These are phyloP conservation scores for Hyphopichia wangnamkhiaoensis DNA, from an alignment of 1,139 yeast species.

Conservation along the genomic window DNA sequence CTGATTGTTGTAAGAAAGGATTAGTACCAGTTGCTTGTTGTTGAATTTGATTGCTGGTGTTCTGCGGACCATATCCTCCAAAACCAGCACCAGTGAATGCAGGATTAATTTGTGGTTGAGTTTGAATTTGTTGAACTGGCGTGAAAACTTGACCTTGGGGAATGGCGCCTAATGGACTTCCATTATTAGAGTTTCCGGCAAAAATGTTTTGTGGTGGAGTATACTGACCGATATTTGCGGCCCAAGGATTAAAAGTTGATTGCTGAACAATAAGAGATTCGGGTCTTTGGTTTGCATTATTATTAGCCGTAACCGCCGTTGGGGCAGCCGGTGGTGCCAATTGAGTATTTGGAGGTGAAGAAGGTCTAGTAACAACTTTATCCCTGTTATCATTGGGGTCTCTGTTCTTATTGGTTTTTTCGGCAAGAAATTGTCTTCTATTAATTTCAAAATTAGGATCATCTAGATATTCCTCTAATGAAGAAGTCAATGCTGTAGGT, in stretches of 20 bases:
- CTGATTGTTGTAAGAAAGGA: constrained; percentile 24
- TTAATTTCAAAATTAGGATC: constrained; percentile 85
- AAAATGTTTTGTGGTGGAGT: background rate
- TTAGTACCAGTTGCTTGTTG: constrained; percentile 24
- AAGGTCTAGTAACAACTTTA: constrained; percentile 26
- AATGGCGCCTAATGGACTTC: constrained; percentile 2
- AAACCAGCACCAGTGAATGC: constrained; percentile 58
- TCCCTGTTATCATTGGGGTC: constrained; percentile 5
- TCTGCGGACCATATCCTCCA: constrained; percentile 51
- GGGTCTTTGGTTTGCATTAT: constrained; percentile 23
- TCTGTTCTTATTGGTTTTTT: constrained; percentile 38
- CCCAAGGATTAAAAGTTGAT: constrained; percentile 50
- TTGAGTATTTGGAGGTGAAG: constrained; percentile 4
- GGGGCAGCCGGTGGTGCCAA: constrained; percentile 7
- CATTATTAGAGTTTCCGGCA: background rate
- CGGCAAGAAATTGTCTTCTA: constrained; percentile 74
- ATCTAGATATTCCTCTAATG: constrained; percentile 83
- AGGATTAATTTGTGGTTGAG: constrained; percentile 18
- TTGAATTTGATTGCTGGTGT: constrained; percentile 18
- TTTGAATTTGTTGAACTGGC: constrained; percentile 11
- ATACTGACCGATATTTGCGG: constrained; percentile 9
- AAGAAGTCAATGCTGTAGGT: constrained; percentile 86
- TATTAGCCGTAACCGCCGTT: constrained; percentile 12
- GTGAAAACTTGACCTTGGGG: constrained; percentile 8
- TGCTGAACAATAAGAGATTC: constrained; percentile 42